Evolutionary conservation across 2,329 filamentous ascomycete species (phyloP), one percentile per base, ranked within the genome.

Genomic region (Ramularia endophylla): DNA sequence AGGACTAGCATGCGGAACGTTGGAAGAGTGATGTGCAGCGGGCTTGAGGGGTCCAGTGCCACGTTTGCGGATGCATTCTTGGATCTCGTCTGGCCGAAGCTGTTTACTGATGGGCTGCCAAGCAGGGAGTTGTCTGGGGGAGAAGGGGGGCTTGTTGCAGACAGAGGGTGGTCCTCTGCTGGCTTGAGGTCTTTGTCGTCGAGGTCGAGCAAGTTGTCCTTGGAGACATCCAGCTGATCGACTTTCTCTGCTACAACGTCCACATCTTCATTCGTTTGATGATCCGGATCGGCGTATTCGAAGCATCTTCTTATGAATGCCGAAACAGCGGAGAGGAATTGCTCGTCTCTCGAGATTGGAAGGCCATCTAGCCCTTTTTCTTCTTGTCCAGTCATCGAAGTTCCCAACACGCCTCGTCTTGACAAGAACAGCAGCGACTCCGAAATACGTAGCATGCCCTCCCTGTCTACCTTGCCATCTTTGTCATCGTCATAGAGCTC

Each of bases 1-100:
- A 98, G 78, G 8, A 98, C 86, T 3, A 98, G 88, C 92, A 98
- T 98, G 51, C 92, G 84, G 75, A 98, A 98, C 1, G 92, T 98
- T 1, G 92, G 92, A 1, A 98, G 75, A 1, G 92, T 97, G 58
- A 98, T 95, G 62, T 95, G 85, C 1, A 98, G 75, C 5, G 92
- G 92, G 50, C 94, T 90, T 18, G 87, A 83, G 2, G 92, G 92
- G 60, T 98, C 89, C 3, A 98, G 76, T 1, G 92, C 92, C 7
- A 83, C 80, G 60, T 98, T 98, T 34, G 88, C 88, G 15, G 84
- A 78, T 60, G 87, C 81, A 1, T 83, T 80, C 56, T 81, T 77
- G 6, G 82, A 77, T 22, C 47, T 49, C 15, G 50, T 52, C 65
- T 64, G 46, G 44, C 61, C 41, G 55, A 66, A 55, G 43, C 60